phyloP scores from a whole-genome alignment of 441 rosid species.

The Adansonia gregorii region DNA sequence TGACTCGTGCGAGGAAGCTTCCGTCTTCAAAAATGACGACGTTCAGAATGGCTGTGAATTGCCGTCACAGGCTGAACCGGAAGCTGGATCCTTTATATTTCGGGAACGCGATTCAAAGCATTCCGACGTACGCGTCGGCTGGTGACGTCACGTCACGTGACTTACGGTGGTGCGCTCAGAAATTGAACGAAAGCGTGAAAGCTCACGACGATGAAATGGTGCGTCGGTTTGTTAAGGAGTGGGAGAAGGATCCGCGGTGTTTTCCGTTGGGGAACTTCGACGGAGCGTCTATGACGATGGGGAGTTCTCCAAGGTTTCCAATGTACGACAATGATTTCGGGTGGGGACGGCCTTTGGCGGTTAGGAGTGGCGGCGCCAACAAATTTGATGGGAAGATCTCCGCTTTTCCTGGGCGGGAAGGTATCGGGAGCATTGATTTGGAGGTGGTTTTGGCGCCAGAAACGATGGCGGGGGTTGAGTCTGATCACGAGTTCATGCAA shows the following conservation, averaged over 20 bases:
- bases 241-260: conserved; percentile 58
- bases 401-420: conserved; percentile 66
- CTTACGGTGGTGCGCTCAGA: conserved; percentile 58
- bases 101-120: conserved; percentile 72
- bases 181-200: conserved; percentile 46
- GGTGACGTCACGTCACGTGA: conserved; percentile 50
- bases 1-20: conserved; percentile 61
- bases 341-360: conserved; percentile 65
- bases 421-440: conserved; percentile 56
- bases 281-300: conserved; percentile 61
- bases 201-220: conserved; percentile 45
- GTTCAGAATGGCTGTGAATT: conserved; percentile 64
- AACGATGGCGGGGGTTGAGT: conserved; percentile 60
- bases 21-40: conserved; percentile 49
- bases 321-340: conserved; percentile 75
- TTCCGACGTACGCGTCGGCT: conserved; percentile 54
- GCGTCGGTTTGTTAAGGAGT: conserved; percentile 40
- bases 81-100: conserved; percentile 53
- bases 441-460: conserved; percentile 61
- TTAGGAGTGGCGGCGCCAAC: conserved; percentile 60
- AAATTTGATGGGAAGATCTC: conserved; percentile 77
- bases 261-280: conserved; percentile 61
- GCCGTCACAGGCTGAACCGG: conserved; percentile 58
- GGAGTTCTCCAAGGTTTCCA: conserved; percentile 72
- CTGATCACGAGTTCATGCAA: conserved; percentile 58